Percentiles rank a stretch among this genome's conserved stretches.
Evolutionary conservation across 75 land plant species (phyloP).

Genomic region (Pseudotsuga menziesii): DNA sequence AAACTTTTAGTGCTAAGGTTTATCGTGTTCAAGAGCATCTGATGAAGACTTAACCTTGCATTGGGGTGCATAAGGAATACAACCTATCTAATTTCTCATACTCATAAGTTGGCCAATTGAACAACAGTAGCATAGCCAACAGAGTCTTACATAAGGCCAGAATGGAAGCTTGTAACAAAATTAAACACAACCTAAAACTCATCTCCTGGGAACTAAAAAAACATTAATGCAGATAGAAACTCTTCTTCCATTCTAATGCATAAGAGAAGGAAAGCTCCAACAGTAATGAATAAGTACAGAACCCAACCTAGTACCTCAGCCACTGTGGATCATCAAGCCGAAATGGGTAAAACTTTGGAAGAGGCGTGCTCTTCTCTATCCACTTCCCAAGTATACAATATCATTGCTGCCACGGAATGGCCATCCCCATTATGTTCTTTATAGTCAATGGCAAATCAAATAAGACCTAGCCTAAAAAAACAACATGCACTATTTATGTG

Average conservation of each 20-base stretch:
- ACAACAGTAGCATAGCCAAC: constrained; percentile 39
- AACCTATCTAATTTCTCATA: constrained; percentile 28
- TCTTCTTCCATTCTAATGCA: constrained; percentile 21
- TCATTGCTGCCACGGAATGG: too few relatives aligned
- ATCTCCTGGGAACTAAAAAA: too few relatives aligned
- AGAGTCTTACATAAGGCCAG: constrained; percentile 34
- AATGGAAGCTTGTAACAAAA: constrained; percentile 54
- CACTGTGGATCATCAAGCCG: constrained; percentile 42
- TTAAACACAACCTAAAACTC: background rate
- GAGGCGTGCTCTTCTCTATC: too few relatives aligned
- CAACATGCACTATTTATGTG: too few relatives aligned
- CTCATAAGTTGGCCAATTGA: constrained; percentile 37
- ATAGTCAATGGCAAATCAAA: too few relatives aligned
- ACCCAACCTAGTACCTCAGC: constrained; percentile 60
- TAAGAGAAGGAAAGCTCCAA: constrained; percentile 25
- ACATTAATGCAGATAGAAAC: too few relatives aligned
- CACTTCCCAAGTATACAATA: too few relatives aligned
- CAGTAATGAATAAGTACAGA: constrained; percentile 34
- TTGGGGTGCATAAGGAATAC: background rate
- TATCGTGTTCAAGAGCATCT: constrained; percentile 55
- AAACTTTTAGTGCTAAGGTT: constrained; percentile 52
- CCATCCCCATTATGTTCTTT: too few relatives aligned
- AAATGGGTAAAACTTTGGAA: too few relatives aligned
- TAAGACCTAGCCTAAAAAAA: too few relatives aligned
- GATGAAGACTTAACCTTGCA: constrained; percentile 14